Evolutionary conservation across 2,329 filamentous ascomycete genomes (phyloP), one percentile per base, ranked within the genome.

Genomic region (Fusarium setosum): DNA sequence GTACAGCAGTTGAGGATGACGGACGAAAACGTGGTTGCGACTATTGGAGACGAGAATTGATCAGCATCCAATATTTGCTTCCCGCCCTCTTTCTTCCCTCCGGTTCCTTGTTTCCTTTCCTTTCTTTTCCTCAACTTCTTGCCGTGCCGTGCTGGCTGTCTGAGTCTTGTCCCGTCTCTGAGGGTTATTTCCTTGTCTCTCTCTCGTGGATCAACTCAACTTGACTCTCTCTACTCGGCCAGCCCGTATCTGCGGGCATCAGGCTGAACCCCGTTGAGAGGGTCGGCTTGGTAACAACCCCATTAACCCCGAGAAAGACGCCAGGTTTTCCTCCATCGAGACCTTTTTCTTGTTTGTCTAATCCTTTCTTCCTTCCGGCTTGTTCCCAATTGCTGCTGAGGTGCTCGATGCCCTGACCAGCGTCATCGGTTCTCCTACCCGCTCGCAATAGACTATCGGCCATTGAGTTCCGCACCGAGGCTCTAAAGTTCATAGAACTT

Each of bases 351-450:
- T 29, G 26, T 29, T 11, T 29, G 26, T 29, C 26, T 29, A 11
- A 7, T 29, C 26, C 11, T 29, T 6, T 11, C 26, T 62, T 26
- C 18, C n/a, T 18, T 24, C 32, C 38, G 11, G 23, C 21, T 2
- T 34, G 34, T 42, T 29, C 10, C 24, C 23, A 23, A 15, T 15
- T 29, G 26, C 26, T 29, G 26, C 13, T 61, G 41, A 65, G 40
- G n/a, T 64, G n/a, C 18, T n/a, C 42, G 26, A 45, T 54, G 24
- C 42, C 12, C 35, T 49, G 8, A 48, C n/a, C 57, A 45, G 50
- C 35, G 40, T 61, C 40, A 32, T 56, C 44, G 24, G 23, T 24
- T 26, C 32, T 29, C 8, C 26, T 11, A 9, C 26, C 26, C 26
- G 32, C 15, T 18, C 31, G 20, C 40, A 47, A 41, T 31, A 6